These are phyloP conservation scores for Grosmannia huntii DNA, from an alignment of 2,329 filamentous ascomycete genomes.

Conservation along the genomic window DNA sequence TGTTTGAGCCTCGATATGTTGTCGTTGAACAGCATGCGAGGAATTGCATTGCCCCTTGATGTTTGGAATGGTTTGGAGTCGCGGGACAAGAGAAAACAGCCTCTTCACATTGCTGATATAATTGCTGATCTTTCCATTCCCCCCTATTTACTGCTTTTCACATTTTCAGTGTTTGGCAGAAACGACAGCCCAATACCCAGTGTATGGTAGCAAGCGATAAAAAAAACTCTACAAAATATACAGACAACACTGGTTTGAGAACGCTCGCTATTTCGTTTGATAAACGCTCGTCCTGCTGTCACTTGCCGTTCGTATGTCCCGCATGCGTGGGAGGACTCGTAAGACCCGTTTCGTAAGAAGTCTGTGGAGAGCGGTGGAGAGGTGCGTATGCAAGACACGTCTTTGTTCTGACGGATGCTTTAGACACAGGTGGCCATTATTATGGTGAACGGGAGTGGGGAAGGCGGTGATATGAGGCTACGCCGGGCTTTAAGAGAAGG, in stretches of 20 bases:
- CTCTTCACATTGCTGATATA: not conserved
- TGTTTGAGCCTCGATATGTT: not conserved
- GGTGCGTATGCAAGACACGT: not conserved
- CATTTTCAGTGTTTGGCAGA: not conserved
- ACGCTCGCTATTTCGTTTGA: not conserved
- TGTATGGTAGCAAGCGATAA: conserved; percentile 3
- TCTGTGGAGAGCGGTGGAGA: not conserved
- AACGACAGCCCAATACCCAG: not conserved
- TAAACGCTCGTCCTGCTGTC: not conserved
- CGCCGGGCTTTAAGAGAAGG: not conserved
- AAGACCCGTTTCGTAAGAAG: not conserved
- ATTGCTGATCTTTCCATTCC: not conserved
- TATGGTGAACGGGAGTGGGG: not conserved
- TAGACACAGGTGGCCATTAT: not conserved
- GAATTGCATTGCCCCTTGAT: not conserved
- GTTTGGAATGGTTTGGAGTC: conserved; percentile 1
- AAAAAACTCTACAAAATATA: not conserved
- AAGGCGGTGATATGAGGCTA: not conserved
- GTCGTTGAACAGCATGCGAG: not conserved
- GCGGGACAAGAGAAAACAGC: not conserved
- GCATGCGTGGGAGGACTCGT: not conserved
- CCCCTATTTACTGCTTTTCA: not conserved
- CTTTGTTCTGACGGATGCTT: not conserved
- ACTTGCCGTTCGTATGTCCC: not conserved
- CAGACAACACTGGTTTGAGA: not conserved